These are phyloP conservation scores for Harringtonia lauricola DNA, from an alignment of 2,329 filamentous ascomycete genomes.

Conservation along the genomic window DNA sequence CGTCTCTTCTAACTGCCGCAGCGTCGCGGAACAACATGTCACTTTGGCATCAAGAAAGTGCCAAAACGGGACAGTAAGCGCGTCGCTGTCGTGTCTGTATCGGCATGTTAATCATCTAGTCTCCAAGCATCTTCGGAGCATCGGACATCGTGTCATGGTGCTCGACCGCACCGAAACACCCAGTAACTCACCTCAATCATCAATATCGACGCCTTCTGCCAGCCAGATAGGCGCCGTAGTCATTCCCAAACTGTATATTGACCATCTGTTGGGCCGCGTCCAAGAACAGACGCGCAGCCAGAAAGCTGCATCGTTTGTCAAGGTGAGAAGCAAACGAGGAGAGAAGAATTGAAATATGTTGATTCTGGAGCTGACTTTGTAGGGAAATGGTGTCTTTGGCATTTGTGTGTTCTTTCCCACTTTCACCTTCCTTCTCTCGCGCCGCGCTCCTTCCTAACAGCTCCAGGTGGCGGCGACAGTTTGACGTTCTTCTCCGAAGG, in stretches of 20 bases:
- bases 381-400: constrained; percentile 20
- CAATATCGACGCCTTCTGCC: neutral
- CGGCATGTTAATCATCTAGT: neutral
- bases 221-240: neutral
- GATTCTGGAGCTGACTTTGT: neutral
- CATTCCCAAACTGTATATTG: constrained; percentile 17
- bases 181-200: too few relatives aligned
- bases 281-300: constrained; percentile 2
- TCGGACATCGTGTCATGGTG: neutral
- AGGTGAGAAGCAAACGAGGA: constrained; percentile 12
- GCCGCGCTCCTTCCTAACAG: neutral
- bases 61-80: constrained; percentile 7
- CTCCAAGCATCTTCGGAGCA: neutral
- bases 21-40: constrained; percentile 9
- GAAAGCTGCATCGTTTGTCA: constrained; percentile 14
- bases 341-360: too few relatives aligned
- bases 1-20: neutral
- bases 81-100: neutral
- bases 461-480: constrained; percentile 15
- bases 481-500: constrained; percentile 20
- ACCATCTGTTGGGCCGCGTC: constrained; percentile 15
- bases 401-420: neutral
- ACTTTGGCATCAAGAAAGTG: constrained; percentile 9
- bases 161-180: neutral
- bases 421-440: neutral